Conservation (phyloP, 805 yeast genomes). For the Wickerhamiella dianesei region DNA sequence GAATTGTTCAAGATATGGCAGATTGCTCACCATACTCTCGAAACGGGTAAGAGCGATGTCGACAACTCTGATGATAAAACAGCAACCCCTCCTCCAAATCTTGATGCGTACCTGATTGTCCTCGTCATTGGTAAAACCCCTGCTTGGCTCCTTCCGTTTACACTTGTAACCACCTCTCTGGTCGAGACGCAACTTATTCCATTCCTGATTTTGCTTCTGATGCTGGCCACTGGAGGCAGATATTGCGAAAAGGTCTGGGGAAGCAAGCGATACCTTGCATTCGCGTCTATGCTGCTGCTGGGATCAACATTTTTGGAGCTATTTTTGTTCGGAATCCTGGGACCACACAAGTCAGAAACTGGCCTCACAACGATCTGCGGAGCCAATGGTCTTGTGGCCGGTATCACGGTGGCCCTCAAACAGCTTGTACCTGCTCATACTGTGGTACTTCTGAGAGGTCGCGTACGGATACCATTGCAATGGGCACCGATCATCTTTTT, state of each 20-base stretch:
- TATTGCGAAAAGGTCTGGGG: constrained; percentile 61
- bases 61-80: neutral
- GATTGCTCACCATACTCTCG: neutral
- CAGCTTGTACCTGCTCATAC: constrained; percentile 54
- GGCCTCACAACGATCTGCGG: constrained; percentile 8
- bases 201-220: constrained; percentile 27
- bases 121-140: constrained; percentile 18
- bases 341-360: neutral
- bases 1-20: neutral
- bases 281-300: constrained; percentile 29
- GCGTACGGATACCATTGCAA: constrained; percentile 31
- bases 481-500: constrained; percentile 32
- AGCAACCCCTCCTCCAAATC: constrained; percentile 2
- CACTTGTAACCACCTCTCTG: constrained; percentile 34
- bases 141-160: constrained; percentile 28
- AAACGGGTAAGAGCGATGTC: neutral
- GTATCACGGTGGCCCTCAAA: constrained; percentile 48
- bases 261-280: constrained; percentile 36
- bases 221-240: constrained; percentile 41
- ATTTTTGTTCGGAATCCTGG: constrained; percentile 5
- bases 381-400: constrained; percentile 33
- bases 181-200: constrained; percentile 34
- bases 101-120: constrained; percentile 9
- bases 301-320: constrained; percentile 23
- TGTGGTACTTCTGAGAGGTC: constrained; percentile 34